These are phyloP conservation scores for Ascochyta koolunga DNA, from an alignment of 2,329 filamentous ascomycete genomes.

Conservation along the genomic window DNA sequence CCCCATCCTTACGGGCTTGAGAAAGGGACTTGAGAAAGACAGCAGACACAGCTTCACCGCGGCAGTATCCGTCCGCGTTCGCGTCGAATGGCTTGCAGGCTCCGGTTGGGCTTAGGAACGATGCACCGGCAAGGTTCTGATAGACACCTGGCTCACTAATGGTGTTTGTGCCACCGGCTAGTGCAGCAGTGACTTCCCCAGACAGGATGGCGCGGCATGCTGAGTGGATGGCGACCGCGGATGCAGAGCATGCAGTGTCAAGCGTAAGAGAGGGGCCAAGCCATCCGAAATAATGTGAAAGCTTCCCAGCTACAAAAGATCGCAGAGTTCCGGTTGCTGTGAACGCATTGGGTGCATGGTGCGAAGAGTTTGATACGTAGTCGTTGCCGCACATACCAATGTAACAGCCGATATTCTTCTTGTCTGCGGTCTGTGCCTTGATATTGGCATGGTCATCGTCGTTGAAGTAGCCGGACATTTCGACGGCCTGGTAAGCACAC, in stretches of 20 bases:
- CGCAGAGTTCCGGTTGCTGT: constrained; percentile 27
- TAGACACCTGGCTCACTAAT: constrained; percentile 38
- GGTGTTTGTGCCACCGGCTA: constrained; percentile 48
- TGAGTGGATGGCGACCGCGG: constrained; percentile 25
- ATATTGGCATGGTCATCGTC: neutral
- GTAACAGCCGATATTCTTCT: constrained; percentile 37
- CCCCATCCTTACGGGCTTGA: constrained; percentile 59
- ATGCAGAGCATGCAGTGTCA: constrained; percentile 47
- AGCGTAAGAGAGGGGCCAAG: constrained; percentile 30
- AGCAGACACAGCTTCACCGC: constrained; percentile 55
- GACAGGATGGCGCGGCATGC: constrained; percentile 34
- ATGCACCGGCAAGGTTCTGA: constrained; percentile 45
- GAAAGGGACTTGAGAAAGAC: constrained; percentile 59
- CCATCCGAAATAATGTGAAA: constrained; percentile 36
- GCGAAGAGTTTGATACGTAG: constrained; percentile 42
- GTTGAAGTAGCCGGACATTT: constrained; percentile 35
- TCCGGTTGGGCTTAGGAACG: constrained; percentile 53
- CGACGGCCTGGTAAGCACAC: constrained; percentile 45
- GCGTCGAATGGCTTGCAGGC: constrained; percentile 51
- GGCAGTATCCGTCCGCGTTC: constrained; percentile 60
- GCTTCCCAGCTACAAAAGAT: constrained; percentile 27
- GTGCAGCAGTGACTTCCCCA: constrained; percentile 34
- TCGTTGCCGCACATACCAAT: constrained; percentile 37
- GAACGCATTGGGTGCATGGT: constrained; percentile 33
- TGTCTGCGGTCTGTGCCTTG: constrained; percentile 16